Base-by-base conservation (phyloP, 1,284 basidiomycete genomes). In the Mycena citricolor region DNA sequence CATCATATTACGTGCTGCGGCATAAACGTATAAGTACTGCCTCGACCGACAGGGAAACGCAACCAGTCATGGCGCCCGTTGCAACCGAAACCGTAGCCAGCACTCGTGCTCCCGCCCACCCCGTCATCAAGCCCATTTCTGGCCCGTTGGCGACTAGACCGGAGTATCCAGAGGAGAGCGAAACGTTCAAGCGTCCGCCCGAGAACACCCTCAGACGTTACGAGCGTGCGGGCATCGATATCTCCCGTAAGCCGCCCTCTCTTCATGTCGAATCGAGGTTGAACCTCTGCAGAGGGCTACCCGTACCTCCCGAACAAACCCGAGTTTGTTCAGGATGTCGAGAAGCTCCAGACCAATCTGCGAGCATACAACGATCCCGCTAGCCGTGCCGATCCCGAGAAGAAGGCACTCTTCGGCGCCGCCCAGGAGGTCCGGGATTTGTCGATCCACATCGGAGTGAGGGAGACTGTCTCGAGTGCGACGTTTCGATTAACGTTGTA, bases 361-460 rank as follows among this genome's bases (percentile, higher is more conserved):
- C 43, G 51, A n/a, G 29, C 40, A 23, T 53, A 50, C 19, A 48
- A 50, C 16, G 51, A 53, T n/a, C 51, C 51, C 5, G 51, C 38
- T 1, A 50, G 47, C 11, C 32, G 51, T 2, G 74, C 76, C 11
- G 75, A 77, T 53, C 68, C 70, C 2, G 67, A 68, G 58, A 77
- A 77, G 63, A 71, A 69, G 52, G 62, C 61, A 20, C 55, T 78
- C 24, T 57, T 75, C 26, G 56, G 67, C 12, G 74, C 70, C 6
- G 76, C 70, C 17, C 60, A 61, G 32, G 74, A 69, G 49, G 63
- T 77, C 34, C 64, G 65, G 48, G 61, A 74, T 49, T 57, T 77
- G 30, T 74, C 73, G 0, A 73, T 74, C 8, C 56, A 63, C 30
- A 67, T 77, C 39, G 75, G 73, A 5, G 47, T 53, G 26, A 13